Evolutionary conservation across 345 rosid genomes (phyloP).

Genomic region (Eucalyptus coolabah): DNA sequence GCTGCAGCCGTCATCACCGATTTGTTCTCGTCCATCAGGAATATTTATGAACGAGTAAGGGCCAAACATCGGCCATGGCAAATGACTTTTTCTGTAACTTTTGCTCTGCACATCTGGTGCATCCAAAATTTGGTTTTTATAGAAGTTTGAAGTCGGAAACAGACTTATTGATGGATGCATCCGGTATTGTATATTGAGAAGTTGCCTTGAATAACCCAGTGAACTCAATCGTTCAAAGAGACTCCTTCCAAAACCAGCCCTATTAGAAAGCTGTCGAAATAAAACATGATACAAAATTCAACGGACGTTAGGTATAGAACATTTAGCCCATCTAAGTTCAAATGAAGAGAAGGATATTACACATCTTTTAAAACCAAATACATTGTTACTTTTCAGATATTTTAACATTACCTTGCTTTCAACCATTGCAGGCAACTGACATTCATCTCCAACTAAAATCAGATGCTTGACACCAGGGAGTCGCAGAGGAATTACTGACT

Average conservation of each 20-base stretch:
- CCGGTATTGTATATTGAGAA: constrained; percentile 47
- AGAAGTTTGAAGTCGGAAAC: constrained; percentile 50
- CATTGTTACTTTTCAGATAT: background rate
- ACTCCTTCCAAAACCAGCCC: constrained; percentile 51
- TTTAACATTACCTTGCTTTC: constrained; percentile 19
- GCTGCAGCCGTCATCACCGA: constrained; percentile 8
- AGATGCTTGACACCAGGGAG: too few species aligned
- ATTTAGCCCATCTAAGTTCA: background rate
- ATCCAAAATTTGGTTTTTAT: constrained; percentile 26
- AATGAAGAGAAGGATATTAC: background rate
- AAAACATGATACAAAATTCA: background rate
- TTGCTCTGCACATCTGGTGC: constrained; percentile 17
- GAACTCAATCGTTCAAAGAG: constrained; percentile 46
- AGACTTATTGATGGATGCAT: constrained; percentile 75
- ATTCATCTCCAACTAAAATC: too few species aligned
- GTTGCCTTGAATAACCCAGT: constrained; percentile 32
- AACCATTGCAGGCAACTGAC: constrained; percentile 7
- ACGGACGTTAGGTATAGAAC: background rate
- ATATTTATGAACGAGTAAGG: constrained; percentile 39
- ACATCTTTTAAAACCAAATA: background rate
- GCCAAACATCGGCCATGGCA: constrained; percentile 29
- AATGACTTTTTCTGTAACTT: constrained; percentile 8
- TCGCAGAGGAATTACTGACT: too few species aligned
- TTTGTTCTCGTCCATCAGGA: constrained; percentile 24
- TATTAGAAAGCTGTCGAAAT: constrained; percentile 10